Base-by-base conservation (phyloP, 495 filamentous ascomycete genomes). In the Xylaria intraflava region DNA sequence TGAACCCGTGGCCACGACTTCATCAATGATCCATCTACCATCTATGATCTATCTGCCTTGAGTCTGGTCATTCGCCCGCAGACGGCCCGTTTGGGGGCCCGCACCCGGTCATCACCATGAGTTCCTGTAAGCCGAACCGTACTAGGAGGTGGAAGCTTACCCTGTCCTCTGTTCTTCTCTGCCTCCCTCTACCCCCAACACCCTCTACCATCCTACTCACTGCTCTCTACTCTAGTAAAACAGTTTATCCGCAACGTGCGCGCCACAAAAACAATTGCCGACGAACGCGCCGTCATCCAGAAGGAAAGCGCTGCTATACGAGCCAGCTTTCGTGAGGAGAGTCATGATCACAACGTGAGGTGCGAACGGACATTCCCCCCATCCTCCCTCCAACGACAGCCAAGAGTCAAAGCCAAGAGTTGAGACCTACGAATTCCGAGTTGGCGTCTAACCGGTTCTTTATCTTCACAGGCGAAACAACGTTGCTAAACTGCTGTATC, bases 231-330 rank as follows among this genome's bases (percentile, higher is more conserved):
- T 61, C 30, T 62, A 96, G 92, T 98, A 69, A 98, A 98, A 75
- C 92, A 96, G 78, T 98, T 98, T 75, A 98, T 98, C 72, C 90
- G 93, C 67, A 96, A 95, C 76, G 93, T 98, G 59, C 89, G 93
- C 65, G 91, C 92, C 40, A 88, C 93, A 47, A 98, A 98, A 79
- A 98, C 93, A 27, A 93, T 98, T 65, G 94, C 94, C 65, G 93
- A 98, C 71, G 93, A 98, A 77, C 83, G 93, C 62, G 90, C 91
- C 22, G 93, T 97, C 23, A 93, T 98, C 53, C 93, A 97, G 63
- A 98, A 98, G 70, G 93, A 98, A 75, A 97, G 93, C 72, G 94
- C 93, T 48, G 87, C 91, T 42, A 97, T 98, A 63, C 79, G 93
- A 70, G 89, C 93, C 54, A 96, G 91, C 65, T 98, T 98, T 68